These are phyloP conservation scores for Prorocentrum cordatum DNA, from an alignment of 169 alveolate genomes.

Conservation along the genomic window DNA sequence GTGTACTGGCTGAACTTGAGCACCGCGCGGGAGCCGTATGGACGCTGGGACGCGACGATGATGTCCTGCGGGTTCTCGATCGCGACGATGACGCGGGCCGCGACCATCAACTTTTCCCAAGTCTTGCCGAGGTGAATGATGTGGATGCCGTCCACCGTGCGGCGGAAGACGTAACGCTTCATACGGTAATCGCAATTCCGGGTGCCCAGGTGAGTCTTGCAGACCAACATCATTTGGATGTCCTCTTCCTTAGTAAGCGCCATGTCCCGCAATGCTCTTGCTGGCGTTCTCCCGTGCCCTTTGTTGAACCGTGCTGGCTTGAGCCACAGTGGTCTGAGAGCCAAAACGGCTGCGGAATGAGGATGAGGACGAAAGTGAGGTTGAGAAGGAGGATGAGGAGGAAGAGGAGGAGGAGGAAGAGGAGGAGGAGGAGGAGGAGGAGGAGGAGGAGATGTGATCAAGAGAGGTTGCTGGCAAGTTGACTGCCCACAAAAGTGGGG, in stretches of 20 bases:
- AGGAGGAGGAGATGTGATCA: too few species aligned
- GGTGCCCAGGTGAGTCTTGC: slow-evolving; percentile 92
- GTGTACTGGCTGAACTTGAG: slow-evolving; percentile 95
- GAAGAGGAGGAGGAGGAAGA: too few species aligned
- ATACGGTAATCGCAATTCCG: slow-evolving; percentile 91
- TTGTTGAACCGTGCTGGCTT: too few species aligned
- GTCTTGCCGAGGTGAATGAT: slow-evolving; percentile 93
- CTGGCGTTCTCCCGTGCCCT: too few species aligned
- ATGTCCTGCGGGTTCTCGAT: slow-evolving; percentile 95
- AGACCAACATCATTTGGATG: slow-evolving; percentile 74
- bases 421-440: too few species aligned
- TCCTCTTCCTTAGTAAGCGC: slow-evolving; percentile 71
- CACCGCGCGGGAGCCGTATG: slow-evolving; percentile 96
- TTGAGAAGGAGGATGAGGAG: too few species aligned
- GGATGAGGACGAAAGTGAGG: too few species aligned
- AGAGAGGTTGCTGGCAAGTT: too few species aligned
- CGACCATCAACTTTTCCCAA: slow-evolving; percentile 95
- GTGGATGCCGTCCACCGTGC: slow-evolving; percentile 94
- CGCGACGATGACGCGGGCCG: slow-evolving; percentile 99
- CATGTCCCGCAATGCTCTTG: too few species aligned
- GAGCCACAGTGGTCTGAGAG: too few species aligned
- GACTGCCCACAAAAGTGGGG: too few species aligned
- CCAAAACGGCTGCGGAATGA: too few species aligned
- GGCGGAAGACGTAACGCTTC: slow-evolving; percentile 93
- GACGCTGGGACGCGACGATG: slow-evolving; percentile 93